These are phyloP conservation scores for Saccharomyces hybrid DNA, from an alignment of 1,139 yeast genomes.

Conservation along the genomic window DNA sequence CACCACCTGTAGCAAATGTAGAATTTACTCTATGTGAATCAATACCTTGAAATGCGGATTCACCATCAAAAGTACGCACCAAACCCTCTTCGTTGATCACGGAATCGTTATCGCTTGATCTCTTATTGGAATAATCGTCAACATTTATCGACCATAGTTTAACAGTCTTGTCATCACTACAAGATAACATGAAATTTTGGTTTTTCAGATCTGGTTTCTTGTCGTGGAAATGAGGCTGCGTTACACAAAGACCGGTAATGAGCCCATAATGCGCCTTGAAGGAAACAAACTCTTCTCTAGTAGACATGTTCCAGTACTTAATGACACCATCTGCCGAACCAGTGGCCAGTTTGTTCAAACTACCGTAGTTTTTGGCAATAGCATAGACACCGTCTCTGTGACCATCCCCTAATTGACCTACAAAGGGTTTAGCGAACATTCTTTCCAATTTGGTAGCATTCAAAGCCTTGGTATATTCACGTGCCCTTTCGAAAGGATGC, in stretches of 20 bases:
- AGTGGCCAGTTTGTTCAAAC: constrained; percentile 70
- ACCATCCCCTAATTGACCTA: constrained; percentile 91
- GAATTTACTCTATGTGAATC: constrained; percentile 77
- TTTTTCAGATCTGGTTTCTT: constrained; percentile 35
- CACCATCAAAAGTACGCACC: constrained; percentile 72
- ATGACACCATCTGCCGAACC: constrained; percentile 94
- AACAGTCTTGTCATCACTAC: constrained; percentile 86
- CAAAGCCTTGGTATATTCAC: constrained; percentile 91
- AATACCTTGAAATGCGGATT: constrained; percentile 73
- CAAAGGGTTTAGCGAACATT: constrained; percentile 95
- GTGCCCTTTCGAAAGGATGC: constrained; percentile 94
- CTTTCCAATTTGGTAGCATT: constrained; percentile 93
- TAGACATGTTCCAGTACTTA: constrained; percentile 81
- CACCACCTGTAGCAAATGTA: constrained; percentile 87
- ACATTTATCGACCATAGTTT: constrained; percentile 64
- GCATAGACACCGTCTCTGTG: constrained; percentile 94
- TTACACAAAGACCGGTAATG: constrained; percentile 76
- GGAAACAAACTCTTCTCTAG: constrained; percentile 64
- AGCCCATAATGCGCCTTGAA: constrained; percentile 88
- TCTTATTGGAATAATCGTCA: constrained; percentile 35
- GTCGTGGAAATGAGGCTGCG: constrained; percentile 16
- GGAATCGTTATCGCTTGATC: constrained; percentile 25
- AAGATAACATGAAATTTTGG: constrained; percentile 61
- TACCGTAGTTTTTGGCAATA: constrained; percentile 68
- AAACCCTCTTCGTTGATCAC: constrained; percentile 38